These are phyloP conservation scores for Raffaelea ambrosiae DNA, from an alignment of 2,329 filamentous ascomycete species.

Conservation along the genomic window DNA sequence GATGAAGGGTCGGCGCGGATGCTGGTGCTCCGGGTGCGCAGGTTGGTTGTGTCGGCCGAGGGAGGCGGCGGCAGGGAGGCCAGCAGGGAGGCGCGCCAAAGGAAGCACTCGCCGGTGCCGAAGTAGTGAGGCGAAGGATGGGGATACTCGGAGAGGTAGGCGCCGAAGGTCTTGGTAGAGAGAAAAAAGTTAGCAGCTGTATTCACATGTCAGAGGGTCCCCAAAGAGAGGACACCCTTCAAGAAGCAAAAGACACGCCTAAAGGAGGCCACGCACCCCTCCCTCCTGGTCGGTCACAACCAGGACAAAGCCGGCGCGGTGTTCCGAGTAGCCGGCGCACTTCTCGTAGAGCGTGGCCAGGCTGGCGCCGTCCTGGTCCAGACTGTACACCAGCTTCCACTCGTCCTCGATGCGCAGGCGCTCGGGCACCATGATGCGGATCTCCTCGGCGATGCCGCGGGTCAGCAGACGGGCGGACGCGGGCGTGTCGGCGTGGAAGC, in stretches of 20 bases:
- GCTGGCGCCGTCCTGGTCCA: slow-evolving; percentile 87
- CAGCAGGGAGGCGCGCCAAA: slow-evolving; percentile 69
- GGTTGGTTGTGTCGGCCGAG: slow-evolving; percentile 40
- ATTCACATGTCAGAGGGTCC: no score
- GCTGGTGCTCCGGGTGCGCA: slow-evolving; percentile 33
- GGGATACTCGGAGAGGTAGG: slow-evolving; percentile 85
- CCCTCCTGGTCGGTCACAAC: slow-evolving; percentile 72
- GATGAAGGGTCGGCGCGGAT: slow-evolving; percentile 21
- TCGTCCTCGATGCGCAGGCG: slow-evolving; percentile 78
- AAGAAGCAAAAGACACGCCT: not conserved
- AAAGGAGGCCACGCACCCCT: slow-evolving; percentile 50
- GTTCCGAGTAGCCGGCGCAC: slow-evolving; percentile 56
- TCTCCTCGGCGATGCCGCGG: slow-evolving; percentile 77
- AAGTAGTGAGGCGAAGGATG: slow-evolving; percentile 79
- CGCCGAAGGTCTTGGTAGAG: slow-evolving; percentile 65
- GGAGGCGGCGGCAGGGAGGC: slow-evolving; percentile 63
- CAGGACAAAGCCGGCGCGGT: slow-evolving; percentile 80
- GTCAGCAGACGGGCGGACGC: slow-evolving; percentile 58
- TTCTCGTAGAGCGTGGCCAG: slow-evolving; percentile 78
- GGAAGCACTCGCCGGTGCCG: slow-evolving; percentile 92
- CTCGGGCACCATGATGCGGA: slow-evolving; percentile 78
- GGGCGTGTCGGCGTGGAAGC: slow-evolving; percentile 54
- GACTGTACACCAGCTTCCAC: slow-evolving; percentile 80
- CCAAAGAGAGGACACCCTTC: no score
- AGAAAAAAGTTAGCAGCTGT: not conserved